Percentiles rank a stretch among this genome's conserved stretches.
phyloP scores from a whole-genome alignment of 2,329 filamentous ascomycete genomes.

The Colletotrichum sp. region DNA sequence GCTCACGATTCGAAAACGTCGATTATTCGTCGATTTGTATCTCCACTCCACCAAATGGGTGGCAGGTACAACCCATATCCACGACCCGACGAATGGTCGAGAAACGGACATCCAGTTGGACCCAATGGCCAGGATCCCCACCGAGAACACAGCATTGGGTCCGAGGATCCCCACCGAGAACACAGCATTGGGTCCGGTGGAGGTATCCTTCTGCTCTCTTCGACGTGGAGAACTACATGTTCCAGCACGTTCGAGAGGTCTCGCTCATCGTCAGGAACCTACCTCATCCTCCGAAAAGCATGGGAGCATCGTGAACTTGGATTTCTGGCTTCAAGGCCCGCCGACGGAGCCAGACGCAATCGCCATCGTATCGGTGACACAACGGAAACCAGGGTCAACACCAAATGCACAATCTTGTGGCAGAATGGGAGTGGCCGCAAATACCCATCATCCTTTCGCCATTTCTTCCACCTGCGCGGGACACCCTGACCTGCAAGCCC shows the following conservation, averaged over 20 bases:
- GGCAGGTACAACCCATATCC: background rate
- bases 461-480: background rate
- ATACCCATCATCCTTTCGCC: background rate
- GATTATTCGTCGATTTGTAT: constrained; percentile 15
- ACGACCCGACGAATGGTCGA: background rate
- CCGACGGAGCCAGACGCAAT: background rate
- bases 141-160: background rate
- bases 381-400: background rate
- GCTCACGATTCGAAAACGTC: background rate
- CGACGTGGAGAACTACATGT: background rate
- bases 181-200: background rate
- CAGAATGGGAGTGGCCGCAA: background rate
- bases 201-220: background rate
- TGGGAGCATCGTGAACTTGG: background rate
- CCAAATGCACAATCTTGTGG: background rate
- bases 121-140: background rate
- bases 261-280: background rate
- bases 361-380: background rate
- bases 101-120: background rate
- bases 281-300: background rate
- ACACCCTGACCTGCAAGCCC: background rate
- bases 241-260: constrained; percentile 3
- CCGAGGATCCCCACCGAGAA: background rate
- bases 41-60: background rate
- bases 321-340: background rate